These are phyloP conservation scores for Asterochloris erici DNA, from an alignment of 139 green algal species.

Conservation along the genomic window DNA sequence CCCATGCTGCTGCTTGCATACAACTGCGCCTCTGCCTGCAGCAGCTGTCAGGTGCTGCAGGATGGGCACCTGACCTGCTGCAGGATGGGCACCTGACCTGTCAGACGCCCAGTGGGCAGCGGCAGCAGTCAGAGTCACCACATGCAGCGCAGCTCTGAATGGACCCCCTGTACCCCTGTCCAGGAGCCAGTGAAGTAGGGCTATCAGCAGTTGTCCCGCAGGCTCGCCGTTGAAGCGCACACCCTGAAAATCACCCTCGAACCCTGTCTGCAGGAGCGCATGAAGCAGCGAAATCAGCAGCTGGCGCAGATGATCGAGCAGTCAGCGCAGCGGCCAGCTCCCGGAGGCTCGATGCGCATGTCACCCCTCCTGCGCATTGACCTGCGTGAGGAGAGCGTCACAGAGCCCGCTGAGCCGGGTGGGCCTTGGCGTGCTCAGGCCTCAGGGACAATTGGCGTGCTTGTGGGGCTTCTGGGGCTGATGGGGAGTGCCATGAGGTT, in stretches of 20 bases:
- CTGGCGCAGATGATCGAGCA: slow-evolving; percentile 38
- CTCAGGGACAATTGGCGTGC: too few relatives aligned
- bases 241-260: background rate
- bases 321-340: slow-evolving; percentile 16
- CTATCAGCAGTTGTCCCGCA: background rate
- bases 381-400: slow-evolving; percentile 30
- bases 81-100: background rate
- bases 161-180: too few relatives aligned
- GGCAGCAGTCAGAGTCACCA: background rate
- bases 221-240: background rate
- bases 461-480: too few relatives aligned
- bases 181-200: background rate
- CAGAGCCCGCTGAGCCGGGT: slow-evolving; percentile 4
- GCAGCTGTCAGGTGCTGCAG: background rate
- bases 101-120: background rate
- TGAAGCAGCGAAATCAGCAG: slow-evolving; percentile 22
- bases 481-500: too few relatives aligned
- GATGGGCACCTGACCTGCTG: background rate
- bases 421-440: background rate
- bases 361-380: slow-evolving; percentile 32
- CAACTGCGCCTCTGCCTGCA: background rate
- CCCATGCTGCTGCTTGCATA: background rate
- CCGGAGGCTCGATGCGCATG: background rate
- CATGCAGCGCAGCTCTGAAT: too few relatives aligned
- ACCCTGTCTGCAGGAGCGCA: slow-evolving; percentile 5